These are phyloP conservation scores for Oidium heveae DNA, from an alignment of 2,329 filamentous ascomycete genomes.

Conservation along the genomic window DNA sequence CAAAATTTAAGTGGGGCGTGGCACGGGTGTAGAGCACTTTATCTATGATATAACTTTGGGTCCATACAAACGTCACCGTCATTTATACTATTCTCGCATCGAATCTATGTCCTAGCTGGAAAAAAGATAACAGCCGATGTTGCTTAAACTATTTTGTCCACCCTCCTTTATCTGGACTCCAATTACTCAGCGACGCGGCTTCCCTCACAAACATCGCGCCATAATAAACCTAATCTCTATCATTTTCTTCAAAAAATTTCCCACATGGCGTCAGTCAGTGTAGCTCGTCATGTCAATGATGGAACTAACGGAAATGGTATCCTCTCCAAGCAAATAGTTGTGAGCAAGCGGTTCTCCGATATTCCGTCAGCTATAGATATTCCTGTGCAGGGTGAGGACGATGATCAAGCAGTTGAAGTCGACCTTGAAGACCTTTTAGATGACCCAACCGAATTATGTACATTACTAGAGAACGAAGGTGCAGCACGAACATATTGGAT, in stretches of 20 bases:
- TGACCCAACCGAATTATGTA: conserved; percentile 85
- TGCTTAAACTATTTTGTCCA: not conserved
- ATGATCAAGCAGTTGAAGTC: conserved; percentile 60
- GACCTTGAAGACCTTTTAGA: conserved; percentile 77
- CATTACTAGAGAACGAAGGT: conserved; percentile 79
- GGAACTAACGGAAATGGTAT: conserved; percentile 9
- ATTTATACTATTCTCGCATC: no score
- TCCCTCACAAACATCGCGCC: not conserved
- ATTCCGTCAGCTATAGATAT: conserved; percentile 41
- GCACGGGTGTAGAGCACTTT: no score
- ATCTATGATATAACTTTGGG: no score
- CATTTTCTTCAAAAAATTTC: not conserved
- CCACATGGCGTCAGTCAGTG: conserved; percentile 9
- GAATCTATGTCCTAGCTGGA: not conserved
- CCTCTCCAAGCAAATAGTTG: conserved; percentile 6
- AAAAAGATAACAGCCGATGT: not conserved
- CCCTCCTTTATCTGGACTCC: not conserved
- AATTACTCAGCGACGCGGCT: not conserved
- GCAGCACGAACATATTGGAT: conserved; percentile 90
- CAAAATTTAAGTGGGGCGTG: no score
- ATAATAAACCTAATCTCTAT: not conserved
- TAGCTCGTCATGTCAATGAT: conserved; percentile 8
- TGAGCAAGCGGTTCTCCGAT: conserved; percentile 29
- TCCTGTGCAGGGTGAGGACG: conserved; percentile 37
- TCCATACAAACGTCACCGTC: no score